Conservation (phyloP, 192 early-diverging fungal genomes). For the Obelidium mucronatum region DNA sequence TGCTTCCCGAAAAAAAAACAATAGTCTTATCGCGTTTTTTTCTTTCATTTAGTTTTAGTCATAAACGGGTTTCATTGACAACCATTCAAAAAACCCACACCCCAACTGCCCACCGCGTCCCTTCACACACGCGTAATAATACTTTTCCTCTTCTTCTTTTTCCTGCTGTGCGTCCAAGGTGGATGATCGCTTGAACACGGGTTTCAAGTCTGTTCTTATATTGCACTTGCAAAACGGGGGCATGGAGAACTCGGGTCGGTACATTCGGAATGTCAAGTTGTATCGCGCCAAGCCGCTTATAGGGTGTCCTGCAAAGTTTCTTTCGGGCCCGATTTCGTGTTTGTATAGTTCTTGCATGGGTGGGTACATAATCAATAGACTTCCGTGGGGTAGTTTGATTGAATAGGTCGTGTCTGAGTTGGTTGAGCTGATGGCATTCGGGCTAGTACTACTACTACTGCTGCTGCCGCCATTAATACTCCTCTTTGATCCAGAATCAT, state of each 20-base stretch:
- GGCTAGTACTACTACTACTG: no score
- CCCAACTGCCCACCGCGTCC: slow-evolving; percentile 30
- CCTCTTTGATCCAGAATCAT: not conserved
- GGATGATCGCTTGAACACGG: slow-evolving; percentile 44
- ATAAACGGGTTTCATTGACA: no score
- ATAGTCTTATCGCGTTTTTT: no score
- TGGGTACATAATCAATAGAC: slow-evolving; percentile 61
- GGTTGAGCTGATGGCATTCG: slow-evolving; percentile 40
- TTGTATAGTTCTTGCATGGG: slow-evolving; percentile 58
- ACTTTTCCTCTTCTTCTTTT: slow-evolving; percentile 19
- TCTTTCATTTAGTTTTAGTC: no score
- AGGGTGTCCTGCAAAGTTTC: slow-evolving; percentile 41
- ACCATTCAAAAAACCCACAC: slow-evolving; percentile 50
- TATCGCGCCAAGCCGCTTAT: slow-evolving; percentile 46
- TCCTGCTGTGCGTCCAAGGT: slow-evolving; percentile 37
- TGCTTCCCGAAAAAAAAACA: no score
- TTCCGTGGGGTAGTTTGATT: slow-evolving; percentile 59
- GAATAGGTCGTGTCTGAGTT: slow-evolving; percentile 42
- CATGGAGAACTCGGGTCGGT: slow-evolving; percentile 38
- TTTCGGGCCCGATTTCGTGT: slow-evolving; percentile 48
- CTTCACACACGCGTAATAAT: slow-evolving; percentile 32
- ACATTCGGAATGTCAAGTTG: slow-evolving; percentile 59
- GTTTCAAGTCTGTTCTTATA: slow-evolving; percentile 45
- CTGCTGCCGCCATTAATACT: not conserved
- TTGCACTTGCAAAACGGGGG: slow-evolving; percentile 53